Evolutionary conservation across 148 eudicot species (phyloP), one percentile per base, ranked within the genome.

Genomic region (Nyssa sinensis): DNA sequence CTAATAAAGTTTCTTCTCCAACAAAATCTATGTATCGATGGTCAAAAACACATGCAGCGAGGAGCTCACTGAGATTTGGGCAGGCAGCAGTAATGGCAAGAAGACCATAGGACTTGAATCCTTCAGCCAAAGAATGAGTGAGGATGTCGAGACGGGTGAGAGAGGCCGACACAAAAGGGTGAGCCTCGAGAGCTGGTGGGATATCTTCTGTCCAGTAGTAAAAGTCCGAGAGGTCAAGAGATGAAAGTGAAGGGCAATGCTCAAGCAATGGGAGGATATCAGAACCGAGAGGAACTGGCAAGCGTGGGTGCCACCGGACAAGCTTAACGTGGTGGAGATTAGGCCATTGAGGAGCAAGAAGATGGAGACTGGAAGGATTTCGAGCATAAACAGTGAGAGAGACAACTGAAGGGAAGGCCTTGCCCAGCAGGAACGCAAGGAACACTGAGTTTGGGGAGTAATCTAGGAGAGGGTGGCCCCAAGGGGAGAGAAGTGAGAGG

Each of bases 201-300:
- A 92, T 71, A 80, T 92, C 97, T 64, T 92, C 97, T 19, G 94
- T 89, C 92, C 94, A 92, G 74, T 86, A 92, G 39, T 92, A 92
- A 61, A 89, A 92, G 13, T 71, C n/a, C 0, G 90, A 86, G 6
- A 88, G 75, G 74, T 92, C 94, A 10, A 92, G 62, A 0, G 79
- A 69, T 0, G 27, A 30, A 0, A 91, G 64, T 0, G 1, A 1
- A 9, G 1, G 3, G 28, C 80, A 77, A 16, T 68, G 33, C 16
- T 75, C 66, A 21, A 92, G 77, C 7, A 92, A 12, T 0, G 73
- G 19, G 0, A 69, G 2, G n/a, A 89, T 77, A 29, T 92, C 94
- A 1, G 84, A 65, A 13, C 97, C 96, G 6, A 67, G 39, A 0
- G 70, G 77, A 31, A 25, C 0, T 71, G 81, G 21, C 11, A 5